These are phyloP conservation scores for Pyrenophora tritici-repentis DNA, from an alignment of 2,329 filamentous ascomycete genomes.

Conservation along the genomic window DNA sequence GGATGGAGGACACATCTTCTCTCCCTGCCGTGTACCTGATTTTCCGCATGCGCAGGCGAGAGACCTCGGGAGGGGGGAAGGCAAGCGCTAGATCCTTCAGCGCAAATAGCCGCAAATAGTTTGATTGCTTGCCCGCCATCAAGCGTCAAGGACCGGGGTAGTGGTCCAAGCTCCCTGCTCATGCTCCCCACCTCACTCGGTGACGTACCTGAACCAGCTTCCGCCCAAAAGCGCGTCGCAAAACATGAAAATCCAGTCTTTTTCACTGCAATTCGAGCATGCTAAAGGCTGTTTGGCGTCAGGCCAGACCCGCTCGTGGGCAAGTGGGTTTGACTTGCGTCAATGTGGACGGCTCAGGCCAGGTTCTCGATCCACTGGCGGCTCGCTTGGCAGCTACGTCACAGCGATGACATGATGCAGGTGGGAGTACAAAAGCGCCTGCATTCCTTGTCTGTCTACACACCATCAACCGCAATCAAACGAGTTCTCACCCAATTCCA, in stretches of 20 bases:
- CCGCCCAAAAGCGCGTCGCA: slow-evolving; percentile 5
- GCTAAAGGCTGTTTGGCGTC: slow-evolving; percentile 9
- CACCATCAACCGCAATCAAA: slow-evolving; percentile 18
- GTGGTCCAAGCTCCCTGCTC: slow-evolving; percentile 11
- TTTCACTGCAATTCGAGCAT: slow-evolving; percentile 12
- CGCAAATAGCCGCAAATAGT: slow-evolving; percentile 8
- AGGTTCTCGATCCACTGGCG: slow-evolving; percentile 17
- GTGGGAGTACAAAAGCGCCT: slow-evolving; percentile 41
- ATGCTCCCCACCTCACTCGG: slow-evolving; percentile 3
- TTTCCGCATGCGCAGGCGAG: neutral
- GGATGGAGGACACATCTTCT: slow-evolving; percentile 4
- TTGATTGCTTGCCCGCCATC: neutral
- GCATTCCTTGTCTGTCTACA: slow-evolving; percentile 31
- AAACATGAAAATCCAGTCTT: slow-evolving; percentile 5
- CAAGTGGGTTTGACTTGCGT: slow-evolving; percentile 16
- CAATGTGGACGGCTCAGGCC: slow-evolving; percentile 26
- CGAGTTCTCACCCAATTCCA: slow-evolving; percentile 13
- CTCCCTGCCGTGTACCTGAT: slow-evolving; percentile 7
- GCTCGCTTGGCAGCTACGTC: slow-evolving; percentile 35
- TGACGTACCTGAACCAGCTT: slow-evolving; percentile 24
- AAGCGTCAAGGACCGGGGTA: neutral
- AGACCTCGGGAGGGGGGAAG: slow-evolving; percentile 5
- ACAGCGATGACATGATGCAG: slow-evolving; percentile 36
- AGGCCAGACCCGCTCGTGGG: slow-evolving; percentile 23
- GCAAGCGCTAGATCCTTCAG: slow-evolving; percentile 12